phyloP scores from a whole-genome alignment of 1,139 yeast genomes.

The Scheffersomyces lignicola region DNA sequence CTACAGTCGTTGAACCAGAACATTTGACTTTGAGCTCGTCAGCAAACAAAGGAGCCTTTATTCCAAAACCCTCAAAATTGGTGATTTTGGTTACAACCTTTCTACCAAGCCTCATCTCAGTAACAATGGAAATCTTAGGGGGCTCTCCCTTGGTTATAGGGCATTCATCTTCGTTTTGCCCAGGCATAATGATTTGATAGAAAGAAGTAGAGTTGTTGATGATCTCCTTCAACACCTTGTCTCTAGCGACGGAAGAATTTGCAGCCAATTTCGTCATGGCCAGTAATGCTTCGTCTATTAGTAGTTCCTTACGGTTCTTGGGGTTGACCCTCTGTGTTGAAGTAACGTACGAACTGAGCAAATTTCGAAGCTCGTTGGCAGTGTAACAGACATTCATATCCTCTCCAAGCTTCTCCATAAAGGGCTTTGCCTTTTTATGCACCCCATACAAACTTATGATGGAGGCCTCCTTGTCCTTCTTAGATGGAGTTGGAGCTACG shows the following conservation, averaged over 20 bases:
- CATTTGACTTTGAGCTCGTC: conserved; percentile 74
- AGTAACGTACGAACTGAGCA: conserved; percentile 58
- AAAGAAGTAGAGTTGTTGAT: conserved; percentile 50
- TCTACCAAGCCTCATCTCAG: conserved; percentile 80
- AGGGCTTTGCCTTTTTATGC: conserved; percentile 44
- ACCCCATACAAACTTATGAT: conserved; percentile 51
- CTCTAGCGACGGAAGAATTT: conserved; percentile 38
- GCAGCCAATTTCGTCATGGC: conserved; percentile 24
- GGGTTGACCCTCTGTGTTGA: conserved; percentile 46
- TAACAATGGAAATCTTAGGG: conserved; percentile 65
- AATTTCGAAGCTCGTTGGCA: conserved; percentile 50
- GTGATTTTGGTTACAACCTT: conserved; percentile 74
- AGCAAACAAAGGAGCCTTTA: conserved; percentile 66
- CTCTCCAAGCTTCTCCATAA: conserved; percentile 49
- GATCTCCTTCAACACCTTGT: conserved; percentile 51
- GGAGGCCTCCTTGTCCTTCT: conserved; percentile 28
- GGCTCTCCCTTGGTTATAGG: conserved; percentile 54
- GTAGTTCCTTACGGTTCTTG: conserved; percentile 49
- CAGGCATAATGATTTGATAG: conserved; percentile 56
- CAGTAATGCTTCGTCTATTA: conserved; percentile 49
- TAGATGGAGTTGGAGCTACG: conserved; percentile 17
- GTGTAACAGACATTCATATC: conserved; percentile 47
- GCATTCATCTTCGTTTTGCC: conserved; percentile 38
- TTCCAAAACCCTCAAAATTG: conserved; percentile 66
- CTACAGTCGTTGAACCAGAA: conserved; percentile 79